These are phyloP conservation scores for Salisapilia sapeloensis DNA, from an alignment of 352 stramenopile genomes.

Conservation along the genomic window DNA sequence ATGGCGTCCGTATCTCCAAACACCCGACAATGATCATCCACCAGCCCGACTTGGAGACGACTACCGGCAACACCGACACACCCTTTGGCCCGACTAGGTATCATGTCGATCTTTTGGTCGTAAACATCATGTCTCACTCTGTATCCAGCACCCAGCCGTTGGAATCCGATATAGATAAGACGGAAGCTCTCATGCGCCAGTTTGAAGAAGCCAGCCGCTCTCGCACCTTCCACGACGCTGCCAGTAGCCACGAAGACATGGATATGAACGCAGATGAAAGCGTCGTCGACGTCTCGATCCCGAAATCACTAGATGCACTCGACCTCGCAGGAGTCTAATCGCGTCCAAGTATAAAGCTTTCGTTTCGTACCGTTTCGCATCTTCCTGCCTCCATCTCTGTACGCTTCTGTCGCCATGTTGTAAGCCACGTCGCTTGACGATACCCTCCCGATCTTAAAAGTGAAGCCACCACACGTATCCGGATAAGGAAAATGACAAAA, in stretches of 20 bases:
- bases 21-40: slow-evolving; percentile 80
- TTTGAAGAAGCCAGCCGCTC: slow-evolving; percentile 65
- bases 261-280: slow-evolving; percentile 34
- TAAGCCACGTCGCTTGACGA: too few relatives aligned
- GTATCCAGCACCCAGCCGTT: slow-evolving; percentile 12
- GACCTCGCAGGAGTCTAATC: slow-evolving; percentile 50
- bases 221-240: slow-evolving; percentile 26
- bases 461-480: too few relatives aligned
- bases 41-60: slow-evolving; percentile 44
- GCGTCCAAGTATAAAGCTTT: too few relatives aligned
- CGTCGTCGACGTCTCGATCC: slow-evolving; percentile 41
- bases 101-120: too few relatives aligned
- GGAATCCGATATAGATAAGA: slow-evolving; percentile 70
- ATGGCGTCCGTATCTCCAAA: slow-evolving; percentile 62
- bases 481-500: too few relatives aligned
- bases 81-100: slow-evolving; percentile 10
- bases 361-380: too few relatives aligned
- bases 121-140: background rate
- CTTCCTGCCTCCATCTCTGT: too few relatives aligned
- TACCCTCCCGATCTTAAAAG: too few relatives aligned
- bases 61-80: slow-evolving; percentile 12
- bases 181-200: slow-evolving; percentile 60
- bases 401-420: too few relatives aligned
- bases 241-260: slow-evolving; percentile 30
- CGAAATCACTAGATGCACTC: slow-evolving; percentile 59